Conservation (phyloP, 2,329 filamentous ascomycete species). For the Pseudohalonectria lignicola region DNA sequence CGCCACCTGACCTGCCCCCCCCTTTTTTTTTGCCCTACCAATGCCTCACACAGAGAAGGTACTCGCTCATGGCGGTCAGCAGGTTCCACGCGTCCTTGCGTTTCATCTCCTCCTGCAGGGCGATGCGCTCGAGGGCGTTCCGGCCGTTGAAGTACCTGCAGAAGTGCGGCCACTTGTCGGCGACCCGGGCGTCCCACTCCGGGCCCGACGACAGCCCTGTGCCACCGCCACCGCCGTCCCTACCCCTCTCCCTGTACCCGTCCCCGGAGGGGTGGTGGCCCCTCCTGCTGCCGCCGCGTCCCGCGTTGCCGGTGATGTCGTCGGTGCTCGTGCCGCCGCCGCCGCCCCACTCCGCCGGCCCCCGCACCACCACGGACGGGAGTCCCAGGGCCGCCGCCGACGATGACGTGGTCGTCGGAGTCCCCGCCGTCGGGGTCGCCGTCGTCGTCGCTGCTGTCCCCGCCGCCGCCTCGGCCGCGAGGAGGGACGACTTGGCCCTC, state of each 20-base stretch:
- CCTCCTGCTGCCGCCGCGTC: constrained; percentile 4
- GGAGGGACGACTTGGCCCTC: constrained; percentile 7
- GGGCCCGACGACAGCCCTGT: constrained; percentile 5
- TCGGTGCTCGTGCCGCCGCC: not conserved
- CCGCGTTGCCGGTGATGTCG: no score
- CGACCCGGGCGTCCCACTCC: constrained; percentile 40
- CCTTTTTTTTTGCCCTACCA: no score
- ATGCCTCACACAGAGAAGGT: constrained; percentile 56
- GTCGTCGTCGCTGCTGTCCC: not conserved
- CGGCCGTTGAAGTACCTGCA: constrained; percentile 82
- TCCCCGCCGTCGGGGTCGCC: not conserved
- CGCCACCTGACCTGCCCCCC: no score
- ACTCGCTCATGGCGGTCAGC: constrained; percentile 54
- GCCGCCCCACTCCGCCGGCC: no score
- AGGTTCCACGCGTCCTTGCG: constrained; percentile 67
- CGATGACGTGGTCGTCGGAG: not conserved
- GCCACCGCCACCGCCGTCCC: constrained; percentile 1
- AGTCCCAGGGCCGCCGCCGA: not conserved
- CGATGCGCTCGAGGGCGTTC: constrained; percentile 76
- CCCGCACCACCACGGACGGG: no score
- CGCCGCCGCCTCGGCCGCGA: not conserved
- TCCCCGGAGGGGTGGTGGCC: not conserved
- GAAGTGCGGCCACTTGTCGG: constrained; percentile 60
- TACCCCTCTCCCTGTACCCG: not conserved
- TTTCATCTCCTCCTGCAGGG: constrained; percentile 76